phyloP scores from a whole-genome alignment of 495 filamentous ascomycete species.

The Neurospora sp. region DNA sequence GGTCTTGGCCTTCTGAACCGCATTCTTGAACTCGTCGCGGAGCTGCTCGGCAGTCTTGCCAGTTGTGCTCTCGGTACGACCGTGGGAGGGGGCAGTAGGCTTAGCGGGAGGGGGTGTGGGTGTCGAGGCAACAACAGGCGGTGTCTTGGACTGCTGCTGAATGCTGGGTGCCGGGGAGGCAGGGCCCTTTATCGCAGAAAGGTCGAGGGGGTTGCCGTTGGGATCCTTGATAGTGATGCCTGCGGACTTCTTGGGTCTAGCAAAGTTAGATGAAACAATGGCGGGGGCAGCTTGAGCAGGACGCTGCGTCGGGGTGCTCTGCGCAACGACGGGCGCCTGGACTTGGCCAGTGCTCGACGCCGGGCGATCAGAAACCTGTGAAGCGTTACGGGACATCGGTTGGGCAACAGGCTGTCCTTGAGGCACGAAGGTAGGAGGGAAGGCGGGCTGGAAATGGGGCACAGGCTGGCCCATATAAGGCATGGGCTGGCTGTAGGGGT shows the following conservation, averaged over 20 bases:
- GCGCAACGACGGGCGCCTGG: conserved; percentile 35
- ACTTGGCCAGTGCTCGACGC: conserved; percentile 64
- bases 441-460: conserved; percentile 34
- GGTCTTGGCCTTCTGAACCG: conserved; percentile 33
- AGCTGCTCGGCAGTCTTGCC: conserved; percentile 42
- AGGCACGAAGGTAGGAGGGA: conserved; percentile 32
- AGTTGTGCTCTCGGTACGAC: conserved; percentile 35
- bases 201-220: conserved; percentile 49
- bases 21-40: conserved; percentile 41
- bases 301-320: conserved; percentile 40
- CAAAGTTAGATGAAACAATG: conserved; percentile 47
- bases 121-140: conserved; percentile 41
- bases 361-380: conserved; percentile 71
- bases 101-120: conserved; percentile 42
- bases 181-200: conserved; percentile 28
- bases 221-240: conserved; percentile 71
- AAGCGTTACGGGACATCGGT: conserved; percentile 73
- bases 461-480: conserved; percentile 40
- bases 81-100: conserved; percentile 32
- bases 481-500: conserved; percentile 24
- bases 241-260: conserved; percentile 54
- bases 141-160: conserved; percentile 42
- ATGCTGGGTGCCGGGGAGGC: conserved; percentile 38
- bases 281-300: conserved; percentile 48
- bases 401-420: conserved; percentile 46